A percentile compares a stretch with the other conserved stretches of the same genome.
Conservation (phyloP, 805 yeast species). For the Saccharomycopsis schoenii region DNA sequence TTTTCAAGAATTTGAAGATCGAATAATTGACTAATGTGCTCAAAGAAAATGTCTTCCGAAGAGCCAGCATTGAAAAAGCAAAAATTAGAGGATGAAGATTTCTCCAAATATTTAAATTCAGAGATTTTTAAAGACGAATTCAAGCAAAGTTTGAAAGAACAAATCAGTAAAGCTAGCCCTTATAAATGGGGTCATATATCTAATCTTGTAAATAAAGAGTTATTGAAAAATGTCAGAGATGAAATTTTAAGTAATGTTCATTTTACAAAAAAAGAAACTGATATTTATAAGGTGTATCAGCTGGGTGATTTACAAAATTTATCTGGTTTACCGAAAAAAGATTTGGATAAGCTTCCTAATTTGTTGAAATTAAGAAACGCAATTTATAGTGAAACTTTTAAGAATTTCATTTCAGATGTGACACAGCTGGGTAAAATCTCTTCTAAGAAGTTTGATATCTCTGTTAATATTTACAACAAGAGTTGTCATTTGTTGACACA, state of each 20-base stretch:
- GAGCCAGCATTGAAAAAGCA: not conserved
- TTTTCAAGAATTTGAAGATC: not conserved
- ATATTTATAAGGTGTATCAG: slow-evolving; percentile 85
- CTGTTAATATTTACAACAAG: slow-evolving; percentile 80
- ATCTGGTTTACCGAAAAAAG: slow-evolving; percentile 73
- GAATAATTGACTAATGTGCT: not conserved
- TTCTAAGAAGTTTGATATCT: slow-evolving; percentile 87
- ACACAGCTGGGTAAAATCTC: slow-evolving; percentile 85
- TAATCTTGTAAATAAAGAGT: slow-evolving; percentile 62
- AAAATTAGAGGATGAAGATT: slow-evolving; percentile 7
- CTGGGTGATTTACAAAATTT: slow-evolving; percentile 88
- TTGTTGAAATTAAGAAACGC: slow-evolving; percentile 75
- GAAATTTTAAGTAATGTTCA: slow-evolving; percentile 79
- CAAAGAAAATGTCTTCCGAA: not conserved
- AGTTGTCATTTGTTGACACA: slow-evolving; percentile 93
- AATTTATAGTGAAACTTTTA: slow-evolving; percentile 74
- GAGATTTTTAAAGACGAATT: slow-evolving; percentile 39
- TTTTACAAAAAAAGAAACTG: slow-evolving; percentile 93
- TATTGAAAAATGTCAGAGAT: slow-evolving; percentile 68
- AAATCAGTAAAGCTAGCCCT: slow-evolving; percentile 55
- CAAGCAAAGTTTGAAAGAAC: slow-evolving; percentile 30
- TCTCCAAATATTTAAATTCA: slow-evolving; percentile 9
- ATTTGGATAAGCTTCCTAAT: slow-evolving; percentile 62
- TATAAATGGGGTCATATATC: slow-evolving; percentile 84
- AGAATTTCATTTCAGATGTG: slow-evolving; percentile 66